Base-by-base conservation (phyloP, 345 rosid genomes). In the Stellera chamaejasme region DNA sequence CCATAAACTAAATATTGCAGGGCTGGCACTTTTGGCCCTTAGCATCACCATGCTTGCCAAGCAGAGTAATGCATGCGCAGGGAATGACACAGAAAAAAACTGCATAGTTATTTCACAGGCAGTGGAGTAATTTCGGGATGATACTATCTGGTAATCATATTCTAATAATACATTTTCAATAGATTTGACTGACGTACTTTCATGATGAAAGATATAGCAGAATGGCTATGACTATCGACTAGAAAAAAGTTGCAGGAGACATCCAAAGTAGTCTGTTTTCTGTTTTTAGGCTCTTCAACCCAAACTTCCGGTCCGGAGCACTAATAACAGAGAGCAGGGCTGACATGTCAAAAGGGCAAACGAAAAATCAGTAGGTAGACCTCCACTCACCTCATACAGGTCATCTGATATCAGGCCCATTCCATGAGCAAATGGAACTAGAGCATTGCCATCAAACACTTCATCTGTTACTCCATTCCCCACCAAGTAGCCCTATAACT, bases 381-480 rank as follows among this genome's bases (percentile, higher is more conserved):
- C 45, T 50, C 56, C 49, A 60, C 69, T 10, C 56, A 88, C 98
- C 89, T 75, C 76, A 70, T 65, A 92, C 55, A 86, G 70, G 12
- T 82, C 82, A 56, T 82, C 76, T 42, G 99, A 82, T 61, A 92
- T 88, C 55, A 92, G 74, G 56, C 84, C 91, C 96, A 92, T 92
- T 65, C 98, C 96, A 74, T 91, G 95, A 11, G 72, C 81, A 67
- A 88, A 91, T 5, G 96, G 92, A 68, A 91, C 82, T 47, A 88
- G 79, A 55, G 98, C 90, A 7, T 91, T 88, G 52, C 92, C 96
- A 54, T 91, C 98, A 66, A 82, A 77, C 46, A 50, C 66, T 0
- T 70, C 66, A 75, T 92, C 96, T 27, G 96, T 69, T 66, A 81
- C 90, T 74, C 95, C 98, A 69, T 92, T 92, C 42, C 98, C 98